Conservation (phyloP, 805 yeast species). For the Yarrowia alimentaria region DNA sequence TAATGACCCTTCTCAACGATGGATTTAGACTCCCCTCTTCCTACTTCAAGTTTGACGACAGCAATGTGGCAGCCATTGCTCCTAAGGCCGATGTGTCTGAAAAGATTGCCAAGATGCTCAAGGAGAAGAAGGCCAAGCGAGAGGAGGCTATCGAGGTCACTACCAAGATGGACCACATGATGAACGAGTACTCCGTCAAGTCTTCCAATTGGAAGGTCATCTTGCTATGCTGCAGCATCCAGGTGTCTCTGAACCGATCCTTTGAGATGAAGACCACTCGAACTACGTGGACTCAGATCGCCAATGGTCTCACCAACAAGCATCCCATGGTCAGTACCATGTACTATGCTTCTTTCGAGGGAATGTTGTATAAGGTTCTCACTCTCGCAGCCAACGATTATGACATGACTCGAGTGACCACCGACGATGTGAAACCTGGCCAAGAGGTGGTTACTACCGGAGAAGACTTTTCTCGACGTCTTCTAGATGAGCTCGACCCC, state of each 20-base stretch:
- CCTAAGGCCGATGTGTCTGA: conserved; percentile 31
- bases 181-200: background rate
- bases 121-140: conserved; percentile 31
- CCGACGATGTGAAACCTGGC: background rate
- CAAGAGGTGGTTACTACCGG: background rate
- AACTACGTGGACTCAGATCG: conserved; percentile 9
- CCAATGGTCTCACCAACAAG: conserved; percentile 3
- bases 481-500: too few species aligned
- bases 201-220: conserved; percentile 18
- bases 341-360: conserved; percentile 5
- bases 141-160: conserved; percentile 28
- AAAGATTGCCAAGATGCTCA: conserved; percentile 29
- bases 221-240: conserved; percentile 6
- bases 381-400: conserved; percentile 12
- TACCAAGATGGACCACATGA: background rate
- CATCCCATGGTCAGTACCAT: conserved; percentile 19
- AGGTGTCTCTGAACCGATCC: conserved; percentile 5
- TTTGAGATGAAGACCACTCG: conserved; percentile 12
- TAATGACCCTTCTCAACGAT: conserved; percentile 36
- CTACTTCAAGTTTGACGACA: conserved; percentile 27
- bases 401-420: conserved; percentile 7
- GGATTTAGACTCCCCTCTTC: conserved; percentile 50
- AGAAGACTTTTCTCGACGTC: background rate
- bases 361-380: conserved; percentile 8
- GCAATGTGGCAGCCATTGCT: conserved; percentile 28